Evolutionary conservation across 345 rosid genomes (phyloP), one percentile per base, ranked within the genome.

Genomic region (Bruguiera sexangula): DNA sequence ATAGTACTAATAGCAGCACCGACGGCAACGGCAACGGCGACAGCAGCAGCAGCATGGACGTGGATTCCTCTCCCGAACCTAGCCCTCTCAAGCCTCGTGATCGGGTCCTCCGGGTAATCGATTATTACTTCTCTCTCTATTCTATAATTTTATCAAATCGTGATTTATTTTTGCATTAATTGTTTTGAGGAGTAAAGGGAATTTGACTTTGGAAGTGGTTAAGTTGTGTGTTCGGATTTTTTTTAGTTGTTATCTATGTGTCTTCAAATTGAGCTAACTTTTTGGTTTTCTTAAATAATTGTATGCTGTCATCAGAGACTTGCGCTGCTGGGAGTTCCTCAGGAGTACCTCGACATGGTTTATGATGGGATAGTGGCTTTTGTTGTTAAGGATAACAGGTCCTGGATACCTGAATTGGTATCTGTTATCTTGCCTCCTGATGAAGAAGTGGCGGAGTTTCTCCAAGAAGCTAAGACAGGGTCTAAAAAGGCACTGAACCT

Each of bases 361-460:
- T 77, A 67, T 70, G 50, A 69, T 34, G 96, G 91, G 9, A 39
- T 89, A 27, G 89, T 87, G 75, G 84, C 70, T 56, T 89, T 84
- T 66, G 82, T 84, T 65, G 82, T 82, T 39, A 78, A 4, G 57
- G 82, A 71, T 63, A 81, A 85, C 46, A 58, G n/a, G 75, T 72
- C 79, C 5, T 69, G 48, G 80, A 75, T 80, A 57, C 68, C 85
- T 0, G 85, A 79, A 58, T 19, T 91, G 52, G 90, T 94, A 22
- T 76, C 80, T 68, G 82, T 84, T 22, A 83, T 92, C 55, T 74
- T 95, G 78, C 96, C 93, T 16, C 53, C 78, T 2, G 93, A 94
- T 36, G 90, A 82, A 59, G 97, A 92, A 65, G 85, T 88, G 71
- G 84, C 75, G 0, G 75, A 66, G 66, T 68, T 62, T 50, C 69